Percentiles rank a stretch among this genome's conserved stretches.
phyloP scores from a whole-genome alignment of 805 yeast species.

The Wickerhamomyces ciferrii region DNA sequence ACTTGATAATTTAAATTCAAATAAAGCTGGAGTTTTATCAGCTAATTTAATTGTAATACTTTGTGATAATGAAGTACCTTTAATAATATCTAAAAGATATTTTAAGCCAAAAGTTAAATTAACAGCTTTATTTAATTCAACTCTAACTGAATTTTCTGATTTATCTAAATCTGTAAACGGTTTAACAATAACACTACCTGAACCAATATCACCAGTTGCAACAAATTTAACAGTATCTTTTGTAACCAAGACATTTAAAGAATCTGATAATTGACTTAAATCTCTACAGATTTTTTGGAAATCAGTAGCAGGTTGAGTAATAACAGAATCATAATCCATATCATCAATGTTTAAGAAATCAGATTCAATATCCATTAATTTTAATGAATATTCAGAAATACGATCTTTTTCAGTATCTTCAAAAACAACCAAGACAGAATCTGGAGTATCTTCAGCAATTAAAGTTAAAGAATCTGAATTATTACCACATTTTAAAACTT shows the following conservation, averaged over 20 bases:
- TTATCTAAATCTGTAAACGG: constrained; percentile 79
- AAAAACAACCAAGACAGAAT: constrained; percentile 70
- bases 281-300: constrained; percentile 89
- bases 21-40: constrained; percentile 88
- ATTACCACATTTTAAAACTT: constrained; percentile 87
- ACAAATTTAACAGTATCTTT: constrained; percentile 89
- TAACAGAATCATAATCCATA: constrained; percentile 81
- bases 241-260: constrained; percentile 78
- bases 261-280: constrained; percentile 79
- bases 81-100: constrained; percentile 86
- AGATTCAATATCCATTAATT: constrained; percentile 94
- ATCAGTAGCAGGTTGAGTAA: constrained; percentile 83
- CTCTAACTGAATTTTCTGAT: constrained; percentile 68
- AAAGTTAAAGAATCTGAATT: constrained; percentile 83
- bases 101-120: constrained; percentile 87
- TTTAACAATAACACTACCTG: constrained; percentile 81
- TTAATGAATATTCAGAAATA: constrained; percentile 85
- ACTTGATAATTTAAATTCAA: constrained; percentile 85
- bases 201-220: constrained; percentile 89
- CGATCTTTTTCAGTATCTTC: constrained; percentile 91
- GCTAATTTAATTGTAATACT: constrained; percentile 82
- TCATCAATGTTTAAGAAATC: constrained; percentile 93
- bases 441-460: constrained; percentile 86
- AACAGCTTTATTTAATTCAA: constrained; percentile 82
- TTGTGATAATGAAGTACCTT: constrained; percentile 75